Evolutionary conservation across 371 early-diverging fungal species (phyloP).

Genomic region (Batkoa obscura): DNA sequence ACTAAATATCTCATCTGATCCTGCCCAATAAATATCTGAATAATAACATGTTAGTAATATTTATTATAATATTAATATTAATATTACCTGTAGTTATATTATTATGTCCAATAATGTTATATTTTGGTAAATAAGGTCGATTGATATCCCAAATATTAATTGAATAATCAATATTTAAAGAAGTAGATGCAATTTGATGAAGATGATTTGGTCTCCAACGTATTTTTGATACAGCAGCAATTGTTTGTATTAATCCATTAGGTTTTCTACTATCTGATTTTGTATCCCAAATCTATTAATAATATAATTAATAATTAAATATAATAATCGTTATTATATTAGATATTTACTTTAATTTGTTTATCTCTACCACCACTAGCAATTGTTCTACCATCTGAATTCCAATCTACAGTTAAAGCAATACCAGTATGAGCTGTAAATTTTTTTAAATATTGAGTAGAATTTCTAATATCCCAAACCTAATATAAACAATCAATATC

Average conservation of each 20-base stretch:
- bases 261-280: conserved; percentile 43
- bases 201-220: conserved; percentile 58
- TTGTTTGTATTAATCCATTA: conserved; percentile 41
- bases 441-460: conserved; percentile 37
- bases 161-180: conserved; percentile 37
- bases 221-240: conserved; percentile 47
- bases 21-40: conserved; percentile 47
- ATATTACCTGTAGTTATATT: conserved; percentile 40
- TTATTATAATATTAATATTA: not conserved
- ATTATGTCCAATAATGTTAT: conserved; percentile 48
- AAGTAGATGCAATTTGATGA: conserved; percentile 53
- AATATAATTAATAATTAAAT: not conserved
- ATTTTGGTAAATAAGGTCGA: conserved; percentile 48
- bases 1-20: conserved; percentile 38
- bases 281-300: conserved; percentile 53
- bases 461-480: conserved; percentile 66
- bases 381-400: conserved; percentile 44
- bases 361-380: conserved; percentile 74
- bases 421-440: conserved; percentile 61
- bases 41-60: conserved; percentile 6
- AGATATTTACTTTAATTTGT: conserved; percentile 40
- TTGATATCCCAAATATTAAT: conserved; percentile 61
- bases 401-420: conserved; percentile 65
- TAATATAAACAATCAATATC: conserved; percentile 16
- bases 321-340: not conserved